Percentiles rank a stretch among this genome's conserved stretches.
Evolutionary conservation across 495 filamentous ascomycete species (phyloP).

Genomic region (Aspergillus cavernicola): DNA sequence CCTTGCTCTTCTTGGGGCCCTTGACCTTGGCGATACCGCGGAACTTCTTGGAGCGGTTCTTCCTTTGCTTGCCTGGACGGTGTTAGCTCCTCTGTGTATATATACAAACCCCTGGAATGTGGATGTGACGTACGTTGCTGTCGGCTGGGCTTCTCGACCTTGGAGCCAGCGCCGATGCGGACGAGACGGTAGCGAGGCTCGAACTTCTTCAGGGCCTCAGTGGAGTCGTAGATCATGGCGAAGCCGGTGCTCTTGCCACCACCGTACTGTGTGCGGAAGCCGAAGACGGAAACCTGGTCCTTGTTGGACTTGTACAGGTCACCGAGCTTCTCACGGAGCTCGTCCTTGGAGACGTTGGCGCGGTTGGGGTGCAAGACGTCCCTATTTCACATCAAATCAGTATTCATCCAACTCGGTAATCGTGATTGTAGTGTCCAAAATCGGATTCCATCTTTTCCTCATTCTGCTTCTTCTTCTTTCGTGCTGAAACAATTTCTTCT

Average conservation of each 20-base stretch:
- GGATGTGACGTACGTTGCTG: slow-evolving; percentile 85
- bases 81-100: slow-evolving; percentile 5
- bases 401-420: background rate
- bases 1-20: slow-evolving; percentile 71
- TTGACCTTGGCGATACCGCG: slow-evolving; percentile 90
- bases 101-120: background rate
- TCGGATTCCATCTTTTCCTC: slow-evolving; percentile 11
- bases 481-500: background rate
- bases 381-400: slow-evolving; percentile 47
- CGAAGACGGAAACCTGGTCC: slow-evolving; percentile 95
- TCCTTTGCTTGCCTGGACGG: slow-evolving; percentile 94
- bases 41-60: slow-evolving; percentile 98
- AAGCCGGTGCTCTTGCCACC: slow-evolving; percentile 99
- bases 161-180: slow-evolving; percentile 81
- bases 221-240: slow-evolving; percentile 95
- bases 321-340: slow-evolving; percentile 91
- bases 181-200: slow-evolving; percentile 97
- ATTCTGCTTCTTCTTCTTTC: slow-evolving; percentile 6
- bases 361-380: slow-evolving; percentile 99
- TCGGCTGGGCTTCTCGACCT: slow-evolving; percentile 93
- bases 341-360: slow-evolving; percentile 97
- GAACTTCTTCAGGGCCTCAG: slow-evolving; percentile 98
- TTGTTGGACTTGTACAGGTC: slow-evolving; percentile 96
- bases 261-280: slow-evolving; percentile 97
- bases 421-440: background rate